Conservation (phyloP, 106 monocot genomes). For the Allium fistulosum region DNA sequence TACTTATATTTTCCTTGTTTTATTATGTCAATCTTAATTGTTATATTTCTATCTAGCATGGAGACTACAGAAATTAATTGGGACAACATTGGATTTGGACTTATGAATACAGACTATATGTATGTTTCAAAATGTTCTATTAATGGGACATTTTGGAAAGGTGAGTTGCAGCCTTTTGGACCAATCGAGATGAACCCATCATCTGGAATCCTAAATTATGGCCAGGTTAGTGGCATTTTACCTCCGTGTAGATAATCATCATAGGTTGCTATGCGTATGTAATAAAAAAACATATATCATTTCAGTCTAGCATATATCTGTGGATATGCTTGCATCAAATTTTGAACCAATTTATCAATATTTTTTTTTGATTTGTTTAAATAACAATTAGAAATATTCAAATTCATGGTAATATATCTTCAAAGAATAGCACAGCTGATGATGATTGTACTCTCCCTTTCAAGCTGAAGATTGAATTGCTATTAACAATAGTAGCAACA, state of each 20-base stretch:
- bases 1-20: not conserved
- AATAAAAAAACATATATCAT: not conserved
- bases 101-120: conserved; percentile 80
- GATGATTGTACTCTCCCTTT: no score
- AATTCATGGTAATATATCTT: no score
- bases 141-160: conserved; percentile 44
- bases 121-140: conserved; percentile 54
- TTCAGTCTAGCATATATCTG: not conserved
- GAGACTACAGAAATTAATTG: conserved; percentile 44
- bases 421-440: no score
- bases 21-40: not conserved
- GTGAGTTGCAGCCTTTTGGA: conserved; percentile 61
- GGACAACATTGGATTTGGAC: conserved; percentile 77
- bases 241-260: conserved; percentile 1
- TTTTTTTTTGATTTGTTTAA: no score
- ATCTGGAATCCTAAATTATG: conserved; percentile 65
- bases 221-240: conserved; percentile 27
- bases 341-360: no score
- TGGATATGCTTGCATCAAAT: not conserved
- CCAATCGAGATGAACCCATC: conserved; percentile 60
- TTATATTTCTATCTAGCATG: conserved; percentile 23
- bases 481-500: no score
- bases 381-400: no score
- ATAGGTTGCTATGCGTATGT: not conserved
- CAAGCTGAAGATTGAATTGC: no score